Evolutionary conservation across 352 stramenopile genomes (phyloP).

Genomic region (Phytopythium sindhum): DNA sequence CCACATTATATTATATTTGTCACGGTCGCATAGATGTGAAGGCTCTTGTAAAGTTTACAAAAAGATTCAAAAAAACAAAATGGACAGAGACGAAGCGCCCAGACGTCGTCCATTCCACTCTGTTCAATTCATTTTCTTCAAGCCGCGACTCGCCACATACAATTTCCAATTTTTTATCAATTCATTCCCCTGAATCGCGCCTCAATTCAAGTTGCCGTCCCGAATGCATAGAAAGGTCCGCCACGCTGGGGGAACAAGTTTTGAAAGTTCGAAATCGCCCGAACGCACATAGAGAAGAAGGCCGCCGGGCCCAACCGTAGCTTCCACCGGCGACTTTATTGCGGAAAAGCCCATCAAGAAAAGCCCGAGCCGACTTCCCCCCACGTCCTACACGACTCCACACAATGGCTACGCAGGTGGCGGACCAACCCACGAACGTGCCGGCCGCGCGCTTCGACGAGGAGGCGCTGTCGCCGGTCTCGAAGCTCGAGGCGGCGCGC

Average conservation of each 20-base stretch:
- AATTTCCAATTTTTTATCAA: neutral
- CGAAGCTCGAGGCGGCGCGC: slow-evolving; percentile 71
- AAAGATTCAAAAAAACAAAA: neutral
- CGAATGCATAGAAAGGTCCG: slow-evolving; percentile 2
- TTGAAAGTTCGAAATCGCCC: slow-evolving; percentile 29
- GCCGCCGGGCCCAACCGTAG: neutral
- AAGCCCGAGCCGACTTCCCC: neutral
- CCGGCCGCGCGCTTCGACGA: slow-evolving; percentile 33
- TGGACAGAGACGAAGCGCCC: slow-evolving; percentile 1
- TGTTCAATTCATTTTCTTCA: slow-evolving; percentile 37
- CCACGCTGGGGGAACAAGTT: neutral
- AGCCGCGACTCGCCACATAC: neutral
- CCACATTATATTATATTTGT: neutral
- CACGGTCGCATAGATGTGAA: neutral
- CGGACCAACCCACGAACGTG: slow-evolving; percentile 27
- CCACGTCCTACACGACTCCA: too few relatives aligned
- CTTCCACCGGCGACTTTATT: neutral
- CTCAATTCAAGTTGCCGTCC: slow-evolving; percentile 17
- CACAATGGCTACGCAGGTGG: slow-evolving; percentile 61
- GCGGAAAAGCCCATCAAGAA: slow-evolving; percentile 1
- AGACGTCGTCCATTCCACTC: neutral
- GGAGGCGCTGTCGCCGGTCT: slow-evolving; percentile 56
- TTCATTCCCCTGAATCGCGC: neutral
- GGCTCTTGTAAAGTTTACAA: neutral
- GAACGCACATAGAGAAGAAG: neutral